Evolutionary conservation across 2,329 filamentous ascomycete species (phyloP).

Genomic region (Calonectria montana): DNA sequence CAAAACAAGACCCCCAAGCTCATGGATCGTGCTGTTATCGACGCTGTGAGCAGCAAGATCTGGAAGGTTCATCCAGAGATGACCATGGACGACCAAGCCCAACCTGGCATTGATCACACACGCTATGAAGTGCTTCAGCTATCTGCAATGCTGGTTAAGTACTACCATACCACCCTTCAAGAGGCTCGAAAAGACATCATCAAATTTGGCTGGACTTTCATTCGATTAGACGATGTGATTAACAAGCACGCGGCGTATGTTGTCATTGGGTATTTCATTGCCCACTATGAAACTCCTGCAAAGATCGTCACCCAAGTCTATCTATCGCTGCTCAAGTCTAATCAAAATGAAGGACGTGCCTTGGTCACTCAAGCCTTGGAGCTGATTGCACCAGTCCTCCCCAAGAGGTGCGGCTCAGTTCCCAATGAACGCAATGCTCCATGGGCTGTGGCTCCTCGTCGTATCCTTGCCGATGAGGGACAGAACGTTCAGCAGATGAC

Average conservation of each 20-base stretch:
- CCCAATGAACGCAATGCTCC: slow-evolving; percentile 79
- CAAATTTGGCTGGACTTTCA: slow-evolving; percentile 99
- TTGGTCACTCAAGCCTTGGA: slow-evolving; percentile 95
- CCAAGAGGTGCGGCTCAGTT: slow-evolving; percentile 79
- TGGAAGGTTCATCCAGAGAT: slow-evolving; percentile 92
- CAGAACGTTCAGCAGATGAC: slow-evolving; percentile 96
- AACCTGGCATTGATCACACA: slow-evolving; percentile 92
- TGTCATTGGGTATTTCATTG: slow-evolving; percentile 97
- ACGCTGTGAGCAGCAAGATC: slow-evolving; percentile 89
- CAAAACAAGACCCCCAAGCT: slow-evolving; percentile 72
- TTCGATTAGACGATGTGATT: slow-evolving; percentile 97
- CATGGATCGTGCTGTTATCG: slow-evolving; percentile 88
- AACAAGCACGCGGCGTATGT: slow-evolving; percentile 99
- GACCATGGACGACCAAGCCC: slow-evolving; percentile 82
- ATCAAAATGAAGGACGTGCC: slow-evolving; percentile 92
- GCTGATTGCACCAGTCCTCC: slow-evolving; percentile 92
- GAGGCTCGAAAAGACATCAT: slow-evolving; percentile 98
- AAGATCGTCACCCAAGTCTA: slow-evolving; percentile 98
- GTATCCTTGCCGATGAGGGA: slow-evolving; percentile 92
- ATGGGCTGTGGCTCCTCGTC: slow-evolving; percentile 91
- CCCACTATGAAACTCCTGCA: slow-evolving; percentile 92
- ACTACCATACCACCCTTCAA: slow-evolving; percentile 87
- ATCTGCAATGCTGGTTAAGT: slow-evolving; percentile 94
- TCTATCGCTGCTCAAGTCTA: slow-evolving; percentile 87
- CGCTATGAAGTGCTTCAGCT: slow-evolving; percentile 96